A percentile compares a stretch with the other conserved stretches of the same genome.
phyloP scores from a whole-genome alignment of 305 asterid genomes.

The Petunia hybrid region DNA sequence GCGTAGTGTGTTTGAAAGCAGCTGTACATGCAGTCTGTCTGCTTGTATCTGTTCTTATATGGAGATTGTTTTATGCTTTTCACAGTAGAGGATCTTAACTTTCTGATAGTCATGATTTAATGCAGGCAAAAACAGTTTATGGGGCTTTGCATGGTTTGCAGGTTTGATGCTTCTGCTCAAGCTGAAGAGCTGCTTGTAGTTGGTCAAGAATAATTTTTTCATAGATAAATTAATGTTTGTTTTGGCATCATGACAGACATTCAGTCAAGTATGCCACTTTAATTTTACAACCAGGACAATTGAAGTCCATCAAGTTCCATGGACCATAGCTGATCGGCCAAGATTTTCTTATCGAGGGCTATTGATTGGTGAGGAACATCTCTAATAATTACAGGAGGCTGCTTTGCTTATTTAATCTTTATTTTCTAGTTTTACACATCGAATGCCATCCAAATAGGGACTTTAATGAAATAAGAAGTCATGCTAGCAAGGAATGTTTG shows the following conservation, averaged over 20 bases:
- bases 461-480: not conserved
- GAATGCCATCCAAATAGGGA: not conserved
- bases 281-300: constrained; percentile 61
- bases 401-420: not conserved
- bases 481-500: not conserved
- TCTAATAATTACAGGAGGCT: not conserved
- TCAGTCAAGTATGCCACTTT: constrained; percentile 88
- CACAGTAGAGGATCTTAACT: not conserved
- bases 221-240: constrained; percentile 24
- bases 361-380: constrained; percentile 70
- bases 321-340: constrained; percentile 84
- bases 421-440: constrained; percentile 4
- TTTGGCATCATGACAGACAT: constrained; percentile 64
- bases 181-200: not conserved
- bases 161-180: constrained; percentile 52
- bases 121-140: constrained; percentile 90
- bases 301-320: constrained; percentile 77
- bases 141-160: constrained; percentile 95
- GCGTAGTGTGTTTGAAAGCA: not conserved
- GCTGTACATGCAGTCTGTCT: not conserved
- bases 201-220: not conserved
- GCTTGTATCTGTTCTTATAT: not conserved
- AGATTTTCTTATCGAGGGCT: constrained; percentile 93
- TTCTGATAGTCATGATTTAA: constrained; percentile 9
- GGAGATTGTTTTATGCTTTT: not conserved